Evolutionary conservation across 129 eudicot genomes (phyloP).

Genomic region (Flaveria brownii): DNA sequence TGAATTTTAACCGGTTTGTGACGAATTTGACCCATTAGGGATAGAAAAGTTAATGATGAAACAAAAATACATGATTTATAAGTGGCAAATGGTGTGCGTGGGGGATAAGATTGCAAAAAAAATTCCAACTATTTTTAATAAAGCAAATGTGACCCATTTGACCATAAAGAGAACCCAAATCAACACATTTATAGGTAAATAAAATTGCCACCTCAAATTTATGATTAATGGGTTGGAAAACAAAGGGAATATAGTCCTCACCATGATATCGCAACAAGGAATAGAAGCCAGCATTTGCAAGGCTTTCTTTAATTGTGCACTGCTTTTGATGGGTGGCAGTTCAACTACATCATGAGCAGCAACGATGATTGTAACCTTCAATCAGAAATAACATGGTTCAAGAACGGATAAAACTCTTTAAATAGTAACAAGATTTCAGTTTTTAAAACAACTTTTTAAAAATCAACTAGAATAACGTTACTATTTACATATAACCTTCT

Average conservation of each 20-base stretch:
- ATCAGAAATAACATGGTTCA: background rate
- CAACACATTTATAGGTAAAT: background rate
- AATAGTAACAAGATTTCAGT: background rate
- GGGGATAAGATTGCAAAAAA: background rate
- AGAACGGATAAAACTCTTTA: background rate
- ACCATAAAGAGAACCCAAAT: background rate
- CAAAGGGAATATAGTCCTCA: constrained; percentile 20
- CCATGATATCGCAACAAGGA: constrained; percentile 56
- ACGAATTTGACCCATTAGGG: background rate
- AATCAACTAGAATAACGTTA: too few relatives aligned
- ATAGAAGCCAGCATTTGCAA: constrained; percentile 66
- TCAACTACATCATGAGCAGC: constrained; percentile 65
- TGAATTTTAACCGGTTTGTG: background rate
- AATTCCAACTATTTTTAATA: background rate
- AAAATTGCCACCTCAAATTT: background rate
- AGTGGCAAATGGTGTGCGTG: background rate
- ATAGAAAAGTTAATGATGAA: background rate
- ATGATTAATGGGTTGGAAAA: background rate
- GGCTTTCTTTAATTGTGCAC: constrained; percentile 64
- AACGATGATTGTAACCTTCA: constrained; percentile 83
- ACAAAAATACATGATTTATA: background rate
- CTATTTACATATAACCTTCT: too few relatives aligned
- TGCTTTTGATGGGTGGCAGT: constrained; percentile 57
- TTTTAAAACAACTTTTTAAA: too few relatives aligned
- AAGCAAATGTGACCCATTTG: background rate